phyloP scores from a whole-genome alignment of 2,329 filamentous ascomycete genomes.

The Colletotrichum kahawae region DNA sequence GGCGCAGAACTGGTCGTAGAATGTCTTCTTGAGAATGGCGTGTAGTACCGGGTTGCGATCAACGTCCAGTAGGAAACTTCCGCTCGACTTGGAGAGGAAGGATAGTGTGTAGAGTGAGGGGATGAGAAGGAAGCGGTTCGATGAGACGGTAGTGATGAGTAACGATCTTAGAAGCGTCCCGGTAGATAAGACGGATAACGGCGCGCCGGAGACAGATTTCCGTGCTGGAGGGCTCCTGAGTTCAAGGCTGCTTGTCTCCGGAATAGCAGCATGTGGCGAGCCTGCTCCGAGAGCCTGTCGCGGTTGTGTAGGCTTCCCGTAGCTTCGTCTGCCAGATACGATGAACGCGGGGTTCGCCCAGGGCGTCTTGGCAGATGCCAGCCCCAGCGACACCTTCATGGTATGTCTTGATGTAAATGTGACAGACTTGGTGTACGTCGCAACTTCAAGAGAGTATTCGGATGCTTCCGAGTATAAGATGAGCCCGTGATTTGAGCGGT shows the following conservation, averaged over 20 bases:
- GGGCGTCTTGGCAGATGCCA: conserved; percentile 1
- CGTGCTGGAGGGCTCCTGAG: background rate
- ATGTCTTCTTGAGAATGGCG: conserved; percentile 53
- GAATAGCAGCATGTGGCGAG: conserved; percentile 4
- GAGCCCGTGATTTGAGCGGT: background rate
- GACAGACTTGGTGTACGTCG: background rate
- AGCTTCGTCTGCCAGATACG: background rate
- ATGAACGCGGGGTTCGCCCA: background rate
- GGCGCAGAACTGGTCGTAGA: conserved; percentile 61
- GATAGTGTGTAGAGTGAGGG: conserved; percentile 41
- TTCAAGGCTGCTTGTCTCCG: background rate
- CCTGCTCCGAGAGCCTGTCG: background rate
- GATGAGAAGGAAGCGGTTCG: conserved; percentile 43
- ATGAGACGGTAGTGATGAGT: conserved; percentile 50
- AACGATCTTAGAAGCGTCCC: conserved; percentile 43
- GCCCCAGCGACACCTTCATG: conserved; percentile 5
- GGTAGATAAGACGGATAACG: conserved; percentile 35
- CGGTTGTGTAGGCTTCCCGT: conserved; percentile 14
- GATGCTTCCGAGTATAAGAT: background rate
- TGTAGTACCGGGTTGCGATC: conserved; percentile 55
- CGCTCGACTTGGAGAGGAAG: conserved; percentile 40
- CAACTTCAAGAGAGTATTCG: background rate
- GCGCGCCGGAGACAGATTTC: conserved; percentile 5
- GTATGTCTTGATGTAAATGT: background rate
- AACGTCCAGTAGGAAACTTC: conserved; percentile 41